Percentiles rank a stretch among this genome's conserved stretches.
These are phyloP conservation scores for Termitomyces sp. DNA, from an alignment of 768 basidiomycete genomes.

Conservation along the genomic window DNA sequence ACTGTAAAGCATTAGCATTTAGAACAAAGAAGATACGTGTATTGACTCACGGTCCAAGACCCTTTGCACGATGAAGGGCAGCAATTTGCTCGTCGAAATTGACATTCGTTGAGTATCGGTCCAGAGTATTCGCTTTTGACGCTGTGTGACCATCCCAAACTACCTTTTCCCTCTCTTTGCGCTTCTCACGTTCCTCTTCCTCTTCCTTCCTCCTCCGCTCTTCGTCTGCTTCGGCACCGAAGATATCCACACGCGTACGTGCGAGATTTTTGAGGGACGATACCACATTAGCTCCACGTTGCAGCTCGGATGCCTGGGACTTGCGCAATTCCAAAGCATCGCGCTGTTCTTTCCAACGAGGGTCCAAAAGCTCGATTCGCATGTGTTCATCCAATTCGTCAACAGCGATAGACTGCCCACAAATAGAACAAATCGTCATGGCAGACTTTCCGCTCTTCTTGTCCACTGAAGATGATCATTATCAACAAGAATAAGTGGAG, in stretches of 20 bases:
- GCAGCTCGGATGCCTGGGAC: conserved; percentile 81
- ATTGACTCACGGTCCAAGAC: conserved; percentile 72
- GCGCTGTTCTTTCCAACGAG: conserved; percentile 96
- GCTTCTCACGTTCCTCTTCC: conserved; percentile 73
- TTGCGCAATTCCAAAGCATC: conserved; percentile 85
- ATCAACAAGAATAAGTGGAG: background rate
- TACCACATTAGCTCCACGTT: conserved; percentile 90
- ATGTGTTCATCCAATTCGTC: conserved; percentile 97
- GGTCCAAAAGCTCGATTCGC: conserved; percentile 96
- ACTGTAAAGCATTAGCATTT: conserved; percentile 25
- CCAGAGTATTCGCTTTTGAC: conserved; percentile 84
- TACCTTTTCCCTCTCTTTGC: conserved; percentile 89
- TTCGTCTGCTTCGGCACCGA: conserved; percentile 91
- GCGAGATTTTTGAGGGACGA: conserved; percentile 92
- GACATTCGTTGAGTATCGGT: conserved; percentile 90
- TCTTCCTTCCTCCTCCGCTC: conserved; percentile 84
- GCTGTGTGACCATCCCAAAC: conserved; percentile 99
- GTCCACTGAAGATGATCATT: conserved; percentile 44
- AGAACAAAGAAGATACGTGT: conserved; percentile 1
- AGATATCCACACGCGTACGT: conserved; percentile 94
- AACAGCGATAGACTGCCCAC: conserved; percentile 93
- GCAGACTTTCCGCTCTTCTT: conserved; percentile 59
- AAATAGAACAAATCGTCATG: conserved; percentile 87
- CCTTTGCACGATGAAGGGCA: conserved; percentile 90
- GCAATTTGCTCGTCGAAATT: conserved; percentile 98